Evolutionary conservation across 2,329 filamentous ascomycete species (phyloP).

Genomic region (Colletotrichum echinochloae): DNA sequence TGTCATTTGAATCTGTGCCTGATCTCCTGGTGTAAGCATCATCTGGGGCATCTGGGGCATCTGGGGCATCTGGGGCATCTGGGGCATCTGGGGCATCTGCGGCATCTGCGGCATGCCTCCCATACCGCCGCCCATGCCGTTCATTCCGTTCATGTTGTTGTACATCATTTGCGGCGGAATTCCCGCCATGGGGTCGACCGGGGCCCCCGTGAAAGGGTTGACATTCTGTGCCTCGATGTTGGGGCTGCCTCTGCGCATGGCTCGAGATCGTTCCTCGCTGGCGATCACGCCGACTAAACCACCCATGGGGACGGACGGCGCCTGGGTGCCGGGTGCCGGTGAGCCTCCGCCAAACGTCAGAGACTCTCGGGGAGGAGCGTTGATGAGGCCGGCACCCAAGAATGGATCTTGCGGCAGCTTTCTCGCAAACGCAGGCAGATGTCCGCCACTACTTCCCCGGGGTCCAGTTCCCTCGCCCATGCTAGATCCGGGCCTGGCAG

Average conservation of each 20-base stretch:
- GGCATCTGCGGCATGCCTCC: constrained; percentile 37
- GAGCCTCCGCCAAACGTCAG: constrained; percentile 74
- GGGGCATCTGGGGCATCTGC: constrained; percentile 43
- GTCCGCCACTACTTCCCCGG: constrained; percentile 54
- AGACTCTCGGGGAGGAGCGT: constrained; percentile 78
- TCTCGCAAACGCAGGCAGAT: constrained; percentile 84
- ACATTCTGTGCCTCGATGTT: constrained; percentile 67
- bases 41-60: constrained; percentile 51
- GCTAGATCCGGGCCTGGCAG: constrained; percentile 67
- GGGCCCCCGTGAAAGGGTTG: constrained; percentile 51
- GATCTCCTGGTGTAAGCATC: constrained; percentile 71
- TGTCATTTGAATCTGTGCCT: constrained; percentile 82
- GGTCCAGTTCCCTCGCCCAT: constrained; percentile 60
- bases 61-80: constrained; percentile 43
- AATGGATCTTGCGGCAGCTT: constrained; percentile 89
- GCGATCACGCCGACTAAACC: constrained; percentile 91
- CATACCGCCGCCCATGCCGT: constrained; percentile 44
- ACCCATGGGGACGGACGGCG: constrained; percentile 69
- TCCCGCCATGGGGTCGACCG: constrained; percentile 62
- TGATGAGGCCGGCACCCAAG: constrained; percentile 81
- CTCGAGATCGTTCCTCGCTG: constrained; percentile 82
- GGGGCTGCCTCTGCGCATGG: constrained; percentile 82
- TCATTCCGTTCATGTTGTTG: constrained; percentile 44
- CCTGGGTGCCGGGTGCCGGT: constrained; percentile 53
- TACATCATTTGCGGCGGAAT: constrained; percentile 61